These are phyloP conservation scores for Hypoxylon fragiforme DNA, from an alignment of 495 filamentous ascomycete genomes.

Conservation along the genomic window DNA sequence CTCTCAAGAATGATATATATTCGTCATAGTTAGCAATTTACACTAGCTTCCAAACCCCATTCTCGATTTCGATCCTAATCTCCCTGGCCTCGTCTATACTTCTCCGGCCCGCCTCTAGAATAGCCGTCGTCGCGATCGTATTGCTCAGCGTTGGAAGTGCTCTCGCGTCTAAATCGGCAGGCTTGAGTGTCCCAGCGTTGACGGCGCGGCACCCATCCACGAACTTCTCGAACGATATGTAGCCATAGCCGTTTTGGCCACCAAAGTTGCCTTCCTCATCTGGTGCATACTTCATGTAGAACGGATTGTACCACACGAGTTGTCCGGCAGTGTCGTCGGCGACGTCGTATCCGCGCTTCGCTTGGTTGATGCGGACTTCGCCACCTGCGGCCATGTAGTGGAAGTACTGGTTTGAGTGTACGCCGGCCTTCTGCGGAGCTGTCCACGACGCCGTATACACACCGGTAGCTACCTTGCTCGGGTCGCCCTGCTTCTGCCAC, in stretches of 20 bases:
- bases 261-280: slow-evolving; percentile 94
- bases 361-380: slow-evolving; percentile 89
- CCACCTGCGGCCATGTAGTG: slow-evolving; percentile 84
- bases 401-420: slow-evolving; percentile 95
- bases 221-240: slow-evolving; percentile 95
- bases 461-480: slow-evolving; percentile 73
- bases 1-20: too few relatives aligned
- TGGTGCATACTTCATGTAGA: slow-evolving; percentile 96
- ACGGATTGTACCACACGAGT: slow-evolving; percentile 86
- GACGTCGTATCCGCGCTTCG: slow-evolving; percentile 93
- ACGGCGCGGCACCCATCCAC: slow-evolving; percentile 81
- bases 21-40: too few relatives aligned
- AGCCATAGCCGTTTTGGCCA: slow-evolving; percentile 87
- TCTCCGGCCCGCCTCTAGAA: slow-evolving; percentile 80
- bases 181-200: slow-evolving; percentile 69
- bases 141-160: slow-evolving; percentile 85
- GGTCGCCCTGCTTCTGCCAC: slow-evolving; percentile 74
- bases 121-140: slow-evolving; percentile 88
- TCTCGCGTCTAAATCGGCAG: slow-evolving; percentile 74
- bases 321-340: slow-evolving; percentile 71
- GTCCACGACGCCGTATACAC: slow-evolving; percentile 96
- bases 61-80: slow-evolving; percentile 68
- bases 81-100: slow-evolving; percentile 79
- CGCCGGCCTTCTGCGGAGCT: slow-evolving; percentile 85
- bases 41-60: slow-evolving; percentile 69